These are phyloP conservation scores for Sechiopsis laciniata DNA, from an alignment of 306 rosid species.

Conservation along the genomic window DNA sequence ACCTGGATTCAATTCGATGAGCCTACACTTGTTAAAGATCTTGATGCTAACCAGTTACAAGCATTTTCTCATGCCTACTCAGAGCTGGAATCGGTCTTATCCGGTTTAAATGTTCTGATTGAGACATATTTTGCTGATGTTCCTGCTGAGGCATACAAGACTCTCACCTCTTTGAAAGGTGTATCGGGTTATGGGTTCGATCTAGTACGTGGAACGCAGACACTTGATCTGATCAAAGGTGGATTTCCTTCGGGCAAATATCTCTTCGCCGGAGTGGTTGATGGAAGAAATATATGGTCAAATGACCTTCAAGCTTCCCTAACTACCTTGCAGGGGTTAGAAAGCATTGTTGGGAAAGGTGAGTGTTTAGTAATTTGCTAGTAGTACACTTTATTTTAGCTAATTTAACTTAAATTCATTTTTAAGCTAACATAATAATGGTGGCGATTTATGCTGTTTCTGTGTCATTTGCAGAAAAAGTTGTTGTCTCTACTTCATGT, in stretches of 20 bases:
- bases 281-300: slow-evolving; percentile 89
- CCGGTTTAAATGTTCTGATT: slow-evolving; percentile 62
- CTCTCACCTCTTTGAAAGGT: slow-evolving; percentile 69
- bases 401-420: background rate
- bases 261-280: slow-evolving; percentile 85
- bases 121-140: slow-evolving; percentile 80
- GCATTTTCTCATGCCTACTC: slow-evolving; percentile 60
- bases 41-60: slow-evolving; percentile 55
- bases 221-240: slow-evolving; percentile 61
- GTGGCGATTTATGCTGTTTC: background rate
- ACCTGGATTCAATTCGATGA: slow-evolving; percentile 83
- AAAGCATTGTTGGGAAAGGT: slow-evolving; percentile 70
- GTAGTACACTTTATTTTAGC: background rate
- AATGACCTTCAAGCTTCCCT: slow-evolving; percentile 63
- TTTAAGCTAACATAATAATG: background rate
- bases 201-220: slow-evolving; percentile 72
- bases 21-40: slow-evolving; percentile 75
- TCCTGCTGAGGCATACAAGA: slow-evolving; percentile 58
- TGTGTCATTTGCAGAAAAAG: slow-evolving; percentile 38
- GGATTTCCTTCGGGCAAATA: slow-evolving; percentile 68
- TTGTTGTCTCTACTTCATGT: slow-evolving; percentile 81
- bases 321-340: slow-evolving; percentile 41
- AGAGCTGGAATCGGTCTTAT: slow-evolving; percentile 55
- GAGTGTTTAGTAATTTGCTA: background rate
- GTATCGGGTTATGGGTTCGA: slow-evolving; percentile 70